Percentiles rank a stretch among this genome's conserved stretches.
Conservation (phyloP, 2,329 filamentous ascomycete species). For the Aspergillus awamori region DNA sequence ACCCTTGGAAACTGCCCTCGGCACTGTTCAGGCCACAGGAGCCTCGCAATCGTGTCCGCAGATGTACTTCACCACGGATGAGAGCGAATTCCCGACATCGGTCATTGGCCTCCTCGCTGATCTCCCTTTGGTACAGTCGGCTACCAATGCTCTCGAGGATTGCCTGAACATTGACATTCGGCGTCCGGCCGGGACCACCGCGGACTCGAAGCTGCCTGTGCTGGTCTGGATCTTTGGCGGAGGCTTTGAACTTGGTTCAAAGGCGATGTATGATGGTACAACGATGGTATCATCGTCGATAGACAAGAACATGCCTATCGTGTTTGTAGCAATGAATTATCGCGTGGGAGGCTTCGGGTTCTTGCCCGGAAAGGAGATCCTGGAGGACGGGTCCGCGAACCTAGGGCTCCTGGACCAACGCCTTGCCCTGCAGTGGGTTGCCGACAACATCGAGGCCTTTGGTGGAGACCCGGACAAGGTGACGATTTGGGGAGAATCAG, state of each 20-base stretch:
- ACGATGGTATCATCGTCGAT: conserved; percentile 44
- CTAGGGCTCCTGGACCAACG: conserved; percentile 73
- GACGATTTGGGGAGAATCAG: conserved; percentile 76
- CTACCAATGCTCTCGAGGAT: conserved; percentile 62
- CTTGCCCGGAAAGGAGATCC: conserved; percentile 68
- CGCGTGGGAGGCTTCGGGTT: conserved; percentile 75
- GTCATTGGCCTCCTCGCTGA: conserved; percentile 57
- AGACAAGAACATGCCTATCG: conserved; percentile 62
- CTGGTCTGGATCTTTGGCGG: conserved; percentile 73
- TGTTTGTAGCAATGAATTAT: conserved; percentile 80
- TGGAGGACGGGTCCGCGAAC: conserved; percentile 69
- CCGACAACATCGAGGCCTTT: conserved; percentile 75
- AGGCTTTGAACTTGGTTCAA: conserved; percentile 54
- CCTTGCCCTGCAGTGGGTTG: conserved; percentile 73
- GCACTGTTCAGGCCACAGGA: conserved; percentile 63
- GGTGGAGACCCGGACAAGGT: conserved; percentile 79
- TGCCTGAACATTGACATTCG: conserved; percentile 65
- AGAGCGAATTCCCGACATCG: conserved; percentile 44
- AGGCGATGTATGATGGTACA: conserved; percentile 40
- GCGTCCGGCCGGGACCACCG: conserved; percentile 59
- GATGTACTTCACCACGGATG: conserved; percentile 62
- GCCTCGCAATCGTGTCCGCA: conserved; percentile 69
- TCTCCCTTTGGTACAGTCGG: conserved; percentile 60
- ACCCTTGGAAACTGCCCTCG: conserved; percentile 59
- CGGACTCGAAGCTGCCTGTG: conserved; percentile 63